Conservation (phyloP, 305 asterid genomes). For the Fraxinus albicans region DNA sequence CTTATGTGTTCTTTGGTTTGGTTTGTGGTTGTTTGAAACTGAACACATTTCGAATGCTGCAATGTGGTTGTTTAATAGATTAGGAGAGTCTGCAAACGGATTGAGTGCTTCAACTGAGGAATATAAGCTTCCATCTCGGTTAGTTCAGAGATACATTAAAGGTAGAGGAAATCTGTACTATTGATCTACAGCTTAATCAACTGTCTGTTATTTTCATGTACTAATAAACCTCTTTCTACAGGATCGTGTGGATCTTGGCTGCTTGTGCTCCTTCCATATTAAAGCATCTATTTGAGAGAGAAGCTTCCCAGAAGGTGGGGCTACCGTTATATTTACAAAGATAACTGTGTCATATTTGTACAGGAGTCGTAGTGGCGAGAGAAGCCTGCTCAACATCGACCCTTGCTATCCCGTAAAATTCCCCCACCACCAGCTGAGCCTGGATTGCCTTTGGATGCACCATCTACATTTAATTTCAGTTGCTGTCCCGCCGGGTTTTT, state of each 20-base stretch:
- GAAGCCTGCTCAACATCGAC: background rate
- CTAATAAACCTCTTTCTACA: constrained; percentile 39
- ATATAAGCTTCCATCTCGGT: constrained; percentile 77
- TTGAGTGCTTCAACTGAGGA: constrained; percentile 53
- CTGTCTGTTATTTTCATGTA: constrained; percentile 23
- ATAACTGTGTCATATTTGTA: background rate
- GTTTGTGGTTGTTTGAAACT: too few relatives aligned
- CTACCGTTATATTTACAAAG: background rate
- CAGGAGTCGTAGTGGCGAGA: too few relatives aligned
- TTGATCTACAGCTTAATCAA: constrained; percentile 17
- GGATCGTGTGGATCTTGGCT: constrained; percentile 94
- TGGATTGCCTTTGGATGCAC: too few relatives aligned
- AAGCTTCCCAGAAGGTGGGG: constrained; percentile 79
- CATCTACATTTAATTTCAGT: too few relatives aligned
- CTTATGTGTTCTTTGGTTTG: too few relatives aligned
- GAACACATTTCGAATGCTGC: too few relatives aligned
- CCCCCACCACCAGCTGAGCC: too few relatives aligned
- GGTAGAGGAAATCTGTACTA: constrained; percentile 40
- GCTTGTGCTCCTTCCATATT: constrained; percentile 73
- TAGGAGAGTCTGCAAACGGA: constrained; percentile 34
- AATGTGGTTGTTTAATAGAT: constrained; percentile 21
- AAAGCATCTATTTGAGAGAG: constrained; percentile 80
- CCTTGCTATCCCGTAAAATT: too few relatives aligned
- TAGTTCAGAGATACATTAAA: constrained; percentile 75
- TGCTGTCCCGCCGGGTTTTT: too few relatives aligned